A percentile compares a stretch with the other conserved stretches of the same genome.
phyloP scores from a whole-genome alignment of 345 rosid species.

The Acer saccharum region DNA sequence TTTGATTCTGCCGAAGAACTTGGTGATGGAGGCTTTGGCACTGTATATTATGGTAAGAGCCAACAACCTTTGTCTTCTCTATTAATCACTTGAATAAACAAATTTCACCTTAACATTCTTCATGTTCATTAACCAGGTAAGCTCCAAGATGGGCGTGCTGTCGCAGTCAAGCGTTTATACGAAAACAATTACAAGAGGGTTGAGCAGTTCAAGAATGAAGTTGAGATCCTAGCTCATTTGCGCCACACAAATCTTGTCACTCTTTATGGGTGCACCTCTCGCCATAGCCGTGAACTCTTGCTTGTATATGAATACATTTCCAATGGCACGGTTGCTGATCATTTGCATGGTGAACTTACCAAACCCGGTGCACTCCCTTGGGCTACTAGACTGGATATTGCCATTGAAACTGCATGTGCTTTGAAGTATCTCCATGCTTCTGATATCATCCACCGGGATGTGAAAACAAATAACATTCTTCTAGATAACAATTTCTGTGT shows the following conservation, averaged over 20 bases:
- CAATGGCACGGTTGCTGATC: conserved; percentile 93
- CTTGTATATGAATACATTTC: conserved; percentile 80
- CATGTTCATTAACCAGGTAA: conserved; percentile 38
- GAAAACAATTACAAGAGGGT: conserved; percentile 78
- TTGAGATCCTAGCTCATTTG: conserved; percentile 63
- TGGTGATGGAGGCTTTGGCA: conserved; percentile 95
- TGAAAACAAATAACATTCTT: conserved; percentile 87
- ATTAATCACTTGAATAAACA: background rate
- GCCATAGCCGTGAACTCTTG: conserved; percentile 69
- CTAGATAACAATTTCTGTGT: conserved; percentile 68
- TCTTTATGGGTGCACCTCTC: conserved; percentile 87
- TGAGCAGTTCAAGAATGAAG: conserved; percentile 85
- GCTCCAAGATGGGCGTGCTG: conserved; percentile 74
- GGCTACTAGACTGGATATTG: conserved; percentile 67
- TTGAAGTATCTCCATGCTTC: conserved; percentile 78
- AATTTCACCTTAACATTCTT: background rate
- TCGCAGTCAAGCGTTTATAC: conserved; percentile 84
- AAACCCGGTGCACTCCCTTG: conserved; percentile 62
- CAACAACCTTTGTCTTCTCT: no score
- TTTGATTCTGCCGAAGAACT: conserved; percentile 73
- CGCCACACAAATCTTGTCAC: conserved; percentile 76
- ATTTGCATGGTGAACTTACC: conserved; percentile 66
- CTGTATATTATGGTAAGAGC: conserved; percentile 72
- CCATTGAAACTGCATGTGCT: conserved; percentile 82
- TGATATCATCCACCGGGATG: conserved; percentile 81